Base-by-base conservation (phyloP, 169 alveolate genomes). In the Plasmodium yoelii region DNA sequence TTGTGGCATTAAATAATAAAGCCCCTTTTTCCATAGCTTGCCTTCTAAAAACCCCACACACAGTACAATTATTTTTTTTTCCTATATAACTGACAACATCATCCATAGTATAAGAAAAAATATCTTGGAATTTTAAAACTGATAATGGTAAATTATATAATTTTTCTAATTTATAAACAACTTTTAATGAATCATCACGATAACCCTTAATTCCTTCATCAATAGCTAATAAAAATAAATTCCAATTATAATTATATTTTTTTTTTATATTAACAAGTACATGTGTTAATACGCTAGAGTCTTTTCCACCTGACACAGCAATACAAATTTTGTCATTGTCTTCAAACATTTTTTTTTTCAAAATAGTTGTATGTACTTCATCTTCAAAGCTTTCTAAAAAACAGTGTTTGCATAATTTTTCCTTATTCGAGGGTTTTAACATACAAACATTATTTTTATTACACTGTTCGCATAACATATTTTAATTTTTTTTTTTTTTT, bases 201-300 rank as follows among this genome's bases (percentile, higher is more conserved):
- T 98, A 98, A 4, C 99, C 99, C 60, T 93, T 96, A 51, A 98
- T 98, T 7, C 99, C 99, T 95, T 98, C 99, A 93, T 98, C 99
- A 59, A 98, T 94, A 3, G 99, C 98, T 19, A 98, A 94, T 26
- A 98, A 93, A 88, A 92, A 94, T 61, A 98, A 91, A 42, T 96
- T 93, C 73, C 98, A 90, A 10, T 98, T 98, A 80, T 97, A 96
- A 72, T 97, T 93, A 86, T 98, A 94, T 73, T 97, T 92, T 73
- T 93, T 95, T 82, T 98, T 98, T 28, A 98, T 93, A 18, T 95
- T 94, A 47, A 95, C 95, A 67, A 98, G 95, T 1, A 98, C 98
- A 90, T 98, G 98, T 5, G 98, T 97, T 57, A 98, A 87, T 9
- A 98, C 99, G 46, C 99, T 97, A 22, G 99, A 97, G 73, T 98